Conservation (phyloP, 257 asterid genomes). For the Petrea volubilis region DNA sequence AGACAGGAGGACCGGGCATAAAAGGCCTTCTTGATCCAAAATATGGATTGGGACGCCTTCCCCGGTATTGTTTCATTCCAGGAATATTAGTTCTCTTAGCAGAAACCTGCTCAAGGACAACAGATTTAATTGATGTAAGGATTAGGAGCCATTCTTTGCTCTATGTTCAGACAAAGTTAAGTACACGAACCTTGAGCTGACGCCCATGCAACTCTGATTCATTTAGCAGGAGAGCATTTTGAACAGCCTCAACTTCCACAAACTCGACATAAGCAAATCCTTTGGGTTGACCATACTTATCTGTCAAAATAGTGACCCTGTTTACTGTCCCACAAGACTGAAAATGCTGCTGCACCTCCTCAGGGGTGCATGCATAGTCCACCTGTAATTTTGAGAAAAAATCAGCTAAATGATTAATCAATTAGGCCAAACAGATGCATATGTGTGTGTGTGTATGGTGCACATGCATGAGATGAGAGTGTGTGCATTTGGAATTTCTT, state of each 20-base stretch:
- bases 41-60: constrained; percentile 59
- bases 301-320: constrained; percentile 55
- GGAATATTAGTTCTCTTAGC: constrained; percentile 66
- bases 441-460: not conserved
- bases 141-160: not conserved
- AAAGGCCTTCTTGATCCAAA: constrained; percentile 54
- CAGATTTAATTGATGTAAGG: not conserved
- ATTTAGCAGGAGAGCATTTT: constrained; percentile 50
- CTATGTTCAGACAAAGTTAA: constrained; percentile 15
- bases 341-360: constrained; percentile 62
- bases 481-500: too few species aligned
- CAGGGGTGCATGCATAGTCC: constrained; percentile 59
- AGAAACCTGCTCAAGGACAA: constrained; percentile 43
- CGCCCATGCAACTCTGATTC: constrained; percentile 59
- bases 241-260: constrained; percentile 52
- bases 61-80: constrained; percentile 61
- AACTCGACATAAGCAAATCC: constrained; percentile 62
- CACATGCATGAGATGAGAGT: not conserved
- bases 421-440: not conserved
- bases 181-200: constrained; percentile 45
- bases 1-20: constrained; percentile 52
- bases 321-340: constrained; percentile 59
- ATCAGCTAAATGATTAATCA: not conserved
- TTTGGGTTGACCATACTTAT: constrained; percentile 55
- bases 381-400: constrained; percentile 32